Conservation (phyloP, 352 stramenopile species). For the Phytopythium vexans region DNA sequence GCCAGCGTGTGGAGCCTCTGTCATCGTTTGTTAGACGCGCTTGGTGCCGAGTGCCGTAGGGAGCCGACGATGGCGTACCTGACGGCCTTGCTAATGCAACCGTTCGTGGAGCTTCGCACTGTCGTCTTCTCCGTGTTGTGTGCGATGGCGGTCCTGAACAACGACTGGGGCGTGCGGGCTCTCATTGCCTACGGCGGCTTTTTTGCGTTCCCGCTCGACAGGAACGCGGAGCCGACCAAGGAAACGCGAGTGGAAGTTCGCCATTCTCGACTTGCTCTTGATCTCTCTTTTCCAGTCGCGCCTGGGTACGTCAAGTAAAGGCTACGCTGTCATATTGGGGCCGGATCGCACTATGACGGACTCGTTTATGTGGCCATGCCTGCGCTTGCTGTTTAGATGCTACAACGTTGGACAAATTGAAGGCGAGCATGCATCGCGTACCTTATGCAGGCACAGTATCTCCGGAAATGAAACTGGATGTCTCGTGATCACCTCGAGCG, state of each 20-base stretch:
- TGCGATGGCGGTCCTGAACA: constrained; percentile 72
- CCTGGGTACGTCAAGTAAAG: no score
- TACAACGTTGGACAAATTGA: no score
- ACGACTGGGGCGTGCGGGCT: constrained; percentile 60
- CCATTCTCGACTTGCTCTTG: constrained; percentile 66
- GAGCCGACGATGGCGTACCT: constrained; percentile 55
- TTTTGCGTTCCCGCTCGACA: constrained; percentile 80
- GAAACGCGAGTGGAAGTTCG: constrained; percentile 87
- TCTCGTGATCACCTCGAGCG: no score
- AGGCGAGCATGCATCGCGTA: no score
- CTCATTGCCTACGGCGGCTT: constrained; percentile 75
- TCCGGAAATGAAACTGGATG: constrained; percentile 61
- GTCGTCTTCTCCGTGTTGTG: constrained; percentile 76
- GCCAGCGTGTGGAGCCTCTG: no score
- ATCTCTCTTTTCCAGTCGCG: constrained; percentile 50
- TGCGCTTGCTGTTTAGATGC: no score
- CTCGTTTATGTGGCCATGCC: no score
- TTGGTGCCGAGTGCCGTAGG: constrained; percentile 49
- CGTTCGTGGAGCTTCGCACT: no score
- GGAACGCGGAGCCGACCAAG: constrained; percentile 75
- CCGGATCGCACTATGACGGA: no score
- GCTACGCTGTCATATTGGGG: not conserved
- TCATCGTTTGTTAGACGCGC: constrained; percentile 62
- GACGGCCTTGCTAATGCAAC: constrained; percentile 71
- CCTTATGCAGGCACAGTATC: constrained; percentile 34